phyloP scores from a whole-genome alignment of 352 stramenopile species.

The Phytopythium vexans region DNA sequence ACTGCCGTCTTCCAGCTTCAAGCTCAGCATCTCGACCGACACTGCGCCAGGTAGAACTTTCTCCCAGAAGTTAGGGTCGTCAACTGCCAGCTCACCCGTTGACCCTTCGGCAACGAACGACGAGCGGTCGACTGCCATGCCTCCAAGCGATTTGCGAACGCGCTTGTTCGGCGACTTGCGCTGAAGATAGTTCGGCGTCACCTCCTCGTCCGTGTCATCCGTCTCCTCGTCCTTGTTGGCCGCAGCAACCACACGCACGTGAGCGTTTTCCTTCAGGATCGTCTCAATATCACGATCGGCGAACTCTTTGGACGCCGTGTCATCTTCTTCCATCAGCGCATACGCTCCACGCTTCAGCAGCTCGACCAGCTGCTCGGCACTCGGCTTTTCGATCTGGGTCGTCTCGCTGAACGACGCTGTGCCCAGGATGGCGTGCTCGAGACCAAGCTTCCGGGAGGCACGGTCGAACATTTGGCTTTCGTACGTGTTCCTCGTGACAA shows the following conservation, averaged over 20 bases:
- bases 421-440: slow-evolving; percentile 98
- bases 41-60: slow-evolving; percentile 87
- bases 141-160: slow-evolving; percentile 72
- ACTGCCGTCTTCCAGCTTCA: slow-evolving; percentile 86
- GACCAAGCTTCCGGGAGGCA: slow-evolving; percentile 96
- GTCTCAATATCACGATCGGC: slow-evolving; percentile 97
- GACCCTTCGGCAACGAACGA: slow-evolving; percentile 92
- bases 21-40: slow-evolving; percentile 82
- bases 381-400: slow-evolving; percentile 82
- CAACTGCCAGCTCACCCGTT: slow-evolving; percentile 89
- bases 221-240: slow-evolving; percentile 31
- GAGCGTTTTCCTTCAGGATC: slow-evolving; percentile 87
- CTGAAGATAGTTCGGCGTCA: slow-evolving; percentile 8
- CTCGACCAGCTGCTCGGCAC: slow-evolving; percentile 94
- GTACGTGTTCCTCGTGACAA: slow-evolving; percentile 98
- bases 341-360: slow-evolving; percentile 98
- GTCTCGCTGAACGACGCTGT: slow-evolving; percentile 91
- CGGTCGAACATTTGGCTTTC: slow-evolving; percentile 99
- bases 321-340: slow-evolving; percentile 96
- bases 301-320: slow-evolving; percentile 93
- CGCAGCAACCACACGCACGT: slow-evolving; percentile 58
- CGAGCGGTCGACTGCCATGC: slow-evolving; percentile 82
- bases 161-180: slow-evolving; percentile 47
- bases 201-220: slow-evolving; percentile 18
- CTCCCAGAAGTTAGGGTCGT: slow-evolving; percentile 97